Conservation (phyloP, 306 rosid species). For the Acacia acuminata region DNA sequence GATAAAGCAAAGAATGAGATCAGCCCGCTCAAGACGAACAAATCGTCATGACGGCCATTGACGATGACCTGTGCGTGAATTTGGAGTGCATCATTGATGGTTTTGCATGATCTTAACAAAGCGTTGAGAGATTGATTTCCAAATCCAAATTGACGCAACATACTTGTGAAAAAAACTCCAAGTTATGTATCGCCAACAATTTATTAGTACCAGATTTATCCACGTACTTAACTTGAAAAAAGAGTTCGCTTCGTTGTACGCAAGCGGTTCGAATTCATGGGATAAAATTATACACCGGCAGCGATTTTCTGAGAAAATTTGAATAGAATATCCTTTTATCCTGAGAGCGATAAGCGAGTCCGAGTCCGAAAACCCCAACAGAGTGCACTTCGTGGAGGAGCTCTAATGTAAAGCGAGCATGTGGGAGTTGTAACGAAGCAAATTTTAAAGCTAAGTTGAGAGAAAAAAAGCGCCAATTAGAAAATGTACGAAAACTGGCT, state of each 20-base stretch:
- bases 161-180: neutral
- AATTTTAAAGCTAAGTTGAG: neutral
- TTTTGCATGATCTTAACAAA: constrained; percentile 42
- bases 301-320: neutral
- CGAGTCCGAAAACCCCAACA: neutral
- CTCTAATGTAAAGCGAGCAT: neutral
- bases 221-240: neutral
- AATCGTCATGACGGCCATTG: constrained; percentile 32
- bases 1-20: constrained; percentile 33
- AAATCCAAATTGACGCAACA: constrained; percentile 12
- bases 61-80: constrained; percentile 40
- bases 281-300: neutral
- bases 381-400: neutral
- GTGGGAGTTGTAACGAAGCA: neutral
- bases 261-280: neutral
- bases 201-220: neutral
- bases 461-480: too few relatives aligned
- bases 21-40: constrained; percentile 33
- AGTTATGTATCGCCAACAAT: neutral
- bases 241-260: neutral
- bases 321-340: neutral
- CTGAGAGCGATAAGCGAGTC: neutral
- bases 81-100: constrained; percentile 38
- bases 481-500: too few relatives aligned
- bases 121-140: constrained; percentile 18